Conservation (phyloP, 192 early-diverging fungal species). For the Allomyces macrogynus region DNA sequence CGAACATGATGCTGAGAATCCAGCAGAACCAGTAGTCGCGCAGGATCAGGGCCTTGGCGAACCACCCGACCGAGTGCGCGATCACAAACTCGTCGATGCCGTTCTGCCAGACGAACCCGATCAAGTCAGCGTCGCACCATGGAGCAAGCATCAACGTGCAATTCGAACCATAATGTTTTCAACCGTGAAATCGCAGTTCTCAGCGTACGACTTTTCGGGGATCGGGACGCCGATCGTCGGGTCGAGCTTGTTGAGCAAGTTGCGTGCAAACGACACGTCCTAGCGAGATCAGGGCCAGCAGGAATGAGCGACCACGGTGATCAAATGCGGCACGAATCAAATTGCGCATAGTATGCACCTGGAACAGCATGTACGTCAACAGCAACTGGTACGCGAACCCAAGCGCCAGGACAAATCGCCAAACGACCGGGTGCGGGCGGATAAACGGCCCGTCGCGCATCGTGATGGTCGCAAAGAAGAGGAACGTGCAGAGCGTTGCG, state of each 20-base stretch:
- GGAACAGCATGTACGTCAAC: slow-evolving; percentile 77
- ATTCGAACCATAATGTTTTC: slow-evolving; percentile 28
- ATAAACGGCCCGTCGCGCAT: slow-evolving; percentile 90
- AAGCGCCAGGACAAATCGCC: slow-evolving; percentile 66
- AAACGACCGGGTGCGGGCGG: slow-evolving; percentile 79
- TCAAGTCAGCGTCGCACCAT: too few species aligned
- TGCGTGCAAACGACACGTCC: slow-evolving; percentile 68
- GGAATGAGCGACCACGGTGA: not conserved
- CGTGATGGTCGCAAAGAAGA: slow-evolving; percentile 67
- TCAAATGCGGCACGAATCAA: not conserved
- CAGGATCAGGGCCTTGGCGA: slow-evolving; percentile 74
- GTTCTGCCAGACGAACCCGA: slow-evolving; percentile 14
- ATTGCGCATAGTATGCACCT: slow-evolving; percentile 22
- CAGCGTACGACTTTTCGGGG: slow-evolving; percentile 85
- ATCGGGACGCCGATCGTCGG: slow-evolving; percentile 53
- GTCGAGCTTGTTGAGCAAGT: slow-evolving; percentile 59
- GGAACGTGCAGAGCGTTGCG: slow-evolving; percentile 32
- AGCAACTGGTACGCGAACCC: slow-evolving; percentile 76
- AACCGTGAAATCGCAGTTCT: slow-evolving; percentile 59
- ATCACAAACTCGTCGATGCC: slow-evolving; percentile 87
- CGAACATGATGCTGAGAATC: slow-evolving; percentile 87
- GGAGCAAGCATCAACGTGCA: slow-evolving; percentile 2
- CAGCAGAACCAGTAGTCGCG: slow-evolving; percentile 91
- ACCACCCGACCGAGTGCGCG: slow-evolving; percentile 87
- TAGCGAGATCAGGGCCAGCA: slow-evolving; percentile 11